phyloP scores from a whole-genome alignment of 768 basidiomycete genomes.

The Naganishia randhawae region DNA sequence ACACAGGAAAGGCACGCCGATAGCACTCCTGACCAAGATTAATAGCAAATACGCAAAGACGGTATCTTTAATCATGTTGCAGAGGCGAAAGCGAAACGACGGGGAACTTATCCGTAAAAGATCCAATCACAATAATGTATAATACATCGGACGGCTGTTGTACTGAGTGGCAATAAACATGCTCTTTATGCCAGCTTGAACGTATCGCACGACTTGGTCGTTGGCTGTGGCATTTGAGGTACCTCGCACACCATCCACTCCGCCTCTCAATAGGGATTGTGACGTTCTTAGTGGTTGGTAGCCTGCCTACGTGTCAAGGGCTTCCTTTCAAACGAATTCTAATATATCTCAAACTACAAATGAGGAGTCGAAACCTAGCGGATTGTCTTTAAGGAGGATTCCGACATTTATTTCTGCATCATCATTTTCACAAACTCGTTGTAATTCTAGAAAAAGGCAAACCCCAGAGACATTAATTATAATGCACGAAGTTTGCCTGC shows the following conservation, averaged over 20 bases:
- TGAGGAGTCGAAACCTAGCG: too few relatives aligned
- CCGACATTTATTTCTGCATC: conserved; percentile 30
- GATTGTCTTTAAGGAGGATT: background rate
- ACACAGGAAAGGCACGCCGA: conserved; percentile 29
- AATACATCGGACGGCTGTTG: background rate
- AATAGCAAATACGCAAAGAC: conserved; percentile 41
- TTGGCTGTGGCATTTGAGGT: too few relatives aligned
- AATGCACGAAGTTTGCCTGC: too few relatives aligned
- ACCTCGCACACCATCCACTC: too few relatives aligned
- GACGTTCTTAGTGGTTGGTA: too few relatives aligned
- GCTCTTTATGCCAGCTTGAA: background rate
- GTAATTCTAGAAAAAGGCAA: conserved; percentile 29
- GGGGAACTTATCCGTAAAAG: background rate
- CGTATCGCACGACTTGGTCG: background rate
- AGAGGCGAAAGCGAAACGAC: conserved; percentile 38
- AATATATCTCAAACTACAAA: too few relatives aligned
- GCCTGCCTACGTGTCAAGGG: too few relatives aligned
- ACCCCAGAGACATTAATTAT: too few relatives aligned
- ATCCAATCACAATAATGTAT: background rate
- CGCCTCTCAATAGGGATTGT: too few relatives aligned
- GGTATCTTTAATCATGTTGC: conserved; percentile 44
- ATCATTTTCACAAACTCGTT: conserved; percentile 33
- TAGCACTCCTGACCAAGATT: conserved; percentile 37
- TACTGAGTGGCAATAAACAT: background rate
- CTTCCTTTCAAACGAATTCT: too few relatives aligned